A percentile compares a stretch with the other conserved stretches of the same genome.
phyloP scores from a whole-genome alignment of 192 early-diverging fungal genomes.

The Coemansia sp. region DNA sequence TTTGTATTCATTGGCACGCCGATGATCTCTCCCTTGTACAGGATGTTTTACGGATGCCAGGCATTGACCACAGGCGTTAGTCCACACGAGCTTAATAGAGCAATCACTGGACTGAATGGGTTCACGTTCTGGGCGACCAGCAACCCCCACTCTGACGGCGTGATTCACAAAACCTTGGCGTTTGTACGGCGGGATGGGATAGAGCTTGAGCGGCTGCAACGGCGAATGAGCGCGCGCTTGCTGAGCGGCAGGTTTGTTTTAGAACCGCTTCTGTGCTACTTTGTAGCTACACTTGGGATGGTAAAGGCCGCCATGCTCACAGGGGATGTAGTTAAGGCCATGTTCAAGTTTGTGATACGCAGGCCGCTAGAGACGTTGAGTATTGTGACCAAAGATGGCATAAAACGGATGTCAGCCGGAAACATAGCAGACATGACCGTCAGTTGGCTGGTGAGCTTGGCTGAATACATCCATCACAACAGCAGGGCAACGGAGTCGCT shows the following conservation, averaged over 20 bases:
- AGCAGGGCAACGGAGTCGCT: constrained; percentile 7
- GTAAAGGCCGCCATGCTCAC: neutral
- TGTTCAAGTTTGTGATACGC: constrained; percentile 19
- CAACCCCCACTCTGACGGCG: neutral
- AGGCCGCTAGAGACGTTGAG: neutral
- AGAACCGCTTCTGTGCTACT: constrained; percentile 29
- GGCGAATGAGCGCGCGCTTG: constrained; percentile 20
- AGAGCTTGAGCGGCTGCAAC: constrained; percentile 1
- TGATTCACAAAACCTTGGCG: neutral
- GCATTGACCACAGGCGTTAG: constrained; percentile 13
- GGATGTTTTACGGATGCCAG: constrained; percentile 20
- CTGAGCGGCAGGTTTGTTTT: constrained; percentile 9
- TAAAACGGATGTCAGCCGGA: neutral
- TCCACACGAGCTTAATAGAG: neutral
- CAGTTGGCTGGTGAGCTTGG: constrained; percentile 12
- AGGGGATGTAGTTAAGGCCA: neutral
- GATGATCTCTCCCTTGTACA: constrained; percentile 18
- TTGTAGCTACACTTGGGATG: constrained; percentile 20
- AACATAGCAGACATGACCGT: constrained; percentile 6
- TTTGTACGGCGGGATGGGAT: constrained; percentile 21
- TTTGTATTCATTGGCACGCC: constrained; percentile 23
- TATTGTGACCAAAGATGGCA: constrained; percentile 13
- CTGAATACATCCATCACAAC: constrained; percentile 11
- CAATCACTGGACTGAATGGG: constrained; percentile 18
- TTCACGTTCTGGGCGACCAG: constrained; percentile 12